phyloP scores from a whole-genome alignment of 2,329 filamentous ascomycete genomes.

The Exophiala sideris region DNA sequence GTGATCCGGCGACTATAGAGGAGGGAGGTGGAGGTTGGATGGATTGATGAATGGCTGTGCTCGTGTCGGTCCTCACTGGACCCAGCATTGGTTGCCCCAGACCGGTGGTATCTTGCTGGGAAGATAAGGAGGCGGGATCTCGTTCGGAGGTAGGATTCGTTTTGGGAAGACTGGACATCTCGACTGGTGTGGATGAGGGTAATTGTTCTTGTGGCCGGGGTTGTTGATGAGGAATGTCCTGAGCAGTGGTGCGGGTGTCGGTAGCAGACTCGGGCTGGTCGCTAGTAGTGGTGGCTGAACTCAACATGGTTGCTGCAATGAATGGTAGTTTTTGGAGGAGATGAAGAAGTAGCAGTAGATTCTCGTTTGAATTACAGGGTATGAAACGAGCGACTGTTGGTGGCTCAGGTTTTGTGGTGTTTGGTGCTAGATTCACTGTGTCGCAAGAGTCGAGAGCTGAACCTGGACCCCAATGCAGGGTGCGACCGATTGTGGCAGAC shows the following conservation, averaged over 20 bases:
- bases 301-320: conserved; percentile 1
- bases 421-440: neutral
- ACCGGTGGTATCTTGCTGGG: conserved; percentile 10
- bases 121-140: conserved; percentile 7
- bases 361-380: neutral
- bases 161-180: conserved; percentile 25
- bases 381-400: neutral
- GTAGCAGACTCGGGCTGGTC: conserved; percentile 3
- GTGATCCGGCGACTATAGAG: conserved; percentile 4
- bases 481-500: conserved; percentile 4
- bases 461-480: conserved; percentile 1
- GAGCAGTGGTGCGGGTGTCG: conserved; percentile 16
- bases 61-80: conserved; percentile 26
- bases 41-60: conserved; percentile 25
- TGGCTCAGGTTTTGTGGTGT: neutral
- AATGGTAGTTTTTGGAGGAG: neutral
- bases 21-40: conserved; percentile 20
- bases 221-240: conserved; percentile 22
- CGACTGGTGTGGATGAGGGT: conserved; percentile 17
- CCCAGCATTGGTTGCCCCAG: conserved; percentile 3
- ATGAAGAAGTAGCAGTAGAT: neutral
- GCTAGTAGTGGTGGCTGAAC: neutral
- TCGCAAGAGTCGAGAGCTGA: conserved; percentile 1
- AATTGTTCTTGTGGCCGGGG: conserved; percentile 13
- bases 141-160: conserved; percentile 7